These are phyloP conservation scores for Forsythia suspensa DNA, from an alignment of 257 asterid species.

Conservation along the genomic window DNA sequence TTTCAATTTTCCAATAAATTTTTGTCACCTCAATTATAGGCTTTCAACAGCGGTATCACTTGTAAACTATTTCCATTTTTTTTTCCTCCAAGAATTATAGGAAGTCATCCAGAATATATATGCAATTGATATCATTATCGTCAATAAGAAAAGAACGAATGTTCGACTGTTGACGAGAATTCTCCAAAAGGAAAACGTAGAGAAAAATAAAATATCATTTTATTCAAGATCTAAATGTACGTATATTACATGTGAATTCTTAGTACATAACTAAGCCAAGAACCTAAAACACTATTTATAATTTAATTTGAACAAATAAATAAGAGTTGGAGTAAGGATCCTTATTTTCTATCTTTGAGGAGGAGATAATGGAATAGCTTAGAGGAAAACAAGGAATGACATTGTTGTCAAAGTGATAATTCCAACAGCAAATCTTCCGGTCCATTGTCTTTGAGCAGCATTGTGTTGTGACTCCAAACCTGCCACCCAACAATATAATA, in stretches of 20 bases:
- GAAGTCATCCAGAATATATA: background rate
- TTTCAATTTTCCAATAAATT: background rate
- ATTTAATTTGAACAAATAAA: background rate
- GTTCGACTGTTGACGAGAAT: background rate
- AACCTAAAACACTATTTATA: background rate
- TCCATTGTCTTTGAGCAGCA: background rate
- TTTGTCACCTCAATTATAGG: background rate
- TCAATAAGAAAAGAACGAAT: background rate
- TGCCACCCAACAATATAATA: background rate
- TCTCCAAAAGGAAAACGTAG: background rate
- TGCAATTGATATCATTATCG: background rate
- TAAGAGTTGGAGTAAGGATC: background rate
- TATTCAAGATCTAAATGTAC: background rate
- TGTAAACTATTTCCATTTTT: too few relatives aligned
- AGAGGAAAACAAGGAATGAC: background rate
- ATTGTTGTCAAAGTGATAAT: background rate
- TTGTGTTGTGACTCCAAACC: background rate
- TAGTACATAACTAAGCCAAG: background rate
- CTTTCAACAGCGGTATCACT: too few relatives aligned
- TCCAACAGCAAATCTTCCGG: background rate
- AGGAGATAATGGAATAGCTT: background rate
- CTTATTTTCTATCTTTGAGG: background rate
- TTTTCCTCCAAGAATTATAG: too few relatives aligned
- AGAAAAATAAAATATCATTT: background rate
- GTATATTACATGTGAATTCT: background rate